Conservation (phyloP, 495 filamentous ascomycete species). For the Parathielavia hyrcaniae region DNA sequence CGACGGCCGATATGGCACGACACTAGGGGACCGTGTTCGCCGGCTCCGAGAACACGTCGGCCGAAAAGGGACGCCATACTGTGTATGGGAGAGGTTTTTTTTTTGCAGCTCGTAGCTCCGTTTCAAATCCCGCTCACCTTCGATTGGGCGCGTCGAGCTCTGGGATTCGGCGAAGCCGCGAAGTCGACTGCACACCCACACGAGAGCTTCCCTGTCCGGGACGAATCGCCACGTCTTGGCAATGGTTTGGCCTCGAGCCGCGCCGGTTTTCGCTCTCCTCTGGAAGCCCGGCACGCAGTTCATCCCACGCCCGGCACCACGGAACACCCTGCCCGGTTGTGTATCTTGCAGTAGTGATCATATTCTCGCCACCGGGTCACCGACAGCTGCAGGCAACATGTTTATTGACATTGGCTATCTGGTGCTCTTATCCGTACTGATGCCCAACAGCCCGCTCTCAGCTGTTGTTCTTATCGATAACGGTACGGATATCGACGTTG, state of each 20-base stretch:
- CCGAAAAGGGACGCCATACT: slow-evolving; percentile 4
- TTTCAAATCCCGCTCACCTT: slow-evolving; percentile 11
- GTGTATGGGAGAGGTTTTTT: neutral
- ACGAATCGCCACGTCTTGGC: slow-evolving; percentile 24
- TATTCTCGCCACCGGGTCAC: neutral
- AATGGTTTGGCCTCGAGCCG: slow-evolving; percentile 14
- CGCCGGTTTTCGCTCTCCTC: slow-evolving; percentile 22
- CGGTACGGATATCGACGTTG: slow-evolving; percentile 6
- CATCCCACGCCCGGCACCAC: slow-evolving; percentile 18
- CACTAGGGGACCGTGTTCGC: neutral
- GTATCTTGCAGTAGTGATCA: slow-evolving; percentile 11
- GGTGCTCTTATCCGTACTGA: too few species aligned
- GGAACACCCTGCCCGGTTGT: neutral
- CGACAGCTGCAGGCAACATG: neutral
- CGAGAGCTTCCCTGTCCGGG: slow-evolving; percentile 15
- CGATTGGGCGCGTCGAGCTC: neutral
- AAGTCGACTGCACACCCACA: slow-evolving; percentile 11
- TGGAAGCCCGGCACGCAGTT: slow-evolving; percentile 14
- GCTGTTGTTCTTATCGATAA: neutral
- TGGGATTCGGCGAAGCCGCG: slow-evolving; percentile 9
- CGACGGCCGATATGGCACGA: neutral
- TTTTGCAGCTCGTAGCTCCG: slow-evolving; percentile 9
- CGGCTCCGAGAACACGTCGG: slow-evolving; percentile 13
- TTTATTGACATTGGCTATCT: neutral
- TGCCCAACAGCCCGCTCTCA: neutral